Base-by-base conservation (phyloP, 805 yeast genomes). In the Candida hungchunana region DNA sequence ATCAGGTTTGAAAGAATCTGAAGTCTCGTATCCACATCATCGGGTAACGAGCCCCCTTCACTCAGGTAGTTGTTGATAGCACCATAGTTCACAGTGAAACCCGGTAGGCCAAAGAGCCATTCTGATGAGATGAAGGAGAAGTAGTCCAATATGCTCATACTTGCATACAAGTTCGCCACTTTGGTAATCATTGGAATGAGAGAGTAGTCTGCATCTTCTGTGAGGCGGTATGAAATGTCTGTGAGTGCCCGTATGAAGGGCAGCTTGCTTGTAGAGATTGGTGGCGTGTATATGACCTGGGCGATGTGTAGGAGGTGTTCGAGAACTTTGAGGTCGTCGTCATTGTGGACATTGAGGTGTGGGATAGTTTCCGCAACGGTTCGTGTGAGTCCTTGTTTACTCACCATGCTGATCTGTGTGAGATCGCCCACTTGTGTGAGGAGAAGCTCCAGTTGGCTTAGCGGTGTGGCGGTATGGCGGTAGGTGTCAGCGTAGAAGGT, bases 401-500 rank as follows among this genome's bases (percentile, higher is more conserved):
- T 36, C 16, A 18, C 14, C 15, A 24, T 15, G 19, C 17, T 18
- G 13, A 34, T 15, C 7, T 24, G 20, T 7, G 37, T 17, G 12
- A 31, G 18, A 18, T 21, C 17, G 14, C n/a, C n/a, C 17, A n/a
- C 23, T 16, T 6, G 20, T 12, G 17, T n/a, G n/a, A 26, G 26
- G 8, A 43, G 36, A 9, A 26, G 24, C 9, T 22, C 40, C 13
- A 33, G 35, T 34, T 39, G 45, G 20, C 18, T 15, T 8, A 34
- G n/a, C 6, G 43, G 34, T 7, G 11, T 15, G 4, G 29, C 6
- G 21, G 47, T 50, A 6, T 27, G 35, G 33, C 20, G 46, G 43
- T 32, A 48, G 24, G 36, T 48, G 18, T 37, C 44, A 18, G 37
- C 42, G 37, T 41, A 65, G 59, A 61, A 66, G 50, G 28, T 50